These are phyloP conservation scores for Aureobasidium melanogenum DNA, from an alignment of 2,329 filamentous ascomycete genomes.

Conservation along the genomic window DNA sequence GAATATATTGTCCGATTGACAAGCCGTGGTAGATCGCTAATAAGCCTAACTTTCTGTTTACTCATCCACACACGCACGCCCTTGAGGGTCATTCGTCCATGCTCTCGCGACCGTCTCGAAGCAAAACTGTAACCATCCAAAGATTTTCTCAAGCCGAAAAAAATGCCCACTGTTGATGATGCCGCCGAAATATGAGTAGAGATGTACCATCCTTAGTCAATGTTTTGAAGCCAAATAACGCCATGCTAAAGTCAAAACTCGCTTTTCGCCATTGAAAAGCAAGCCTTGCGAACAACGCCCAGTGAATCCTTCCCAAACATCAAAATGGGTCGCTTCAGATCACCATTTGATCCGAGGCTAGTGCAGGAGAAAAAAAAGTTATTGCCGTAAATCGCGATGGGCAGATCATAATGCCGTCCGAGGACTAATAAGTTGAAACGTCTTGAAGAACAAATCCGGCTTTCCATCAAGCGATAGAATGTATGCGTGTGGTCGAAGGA, in stretches of 20 bases:
- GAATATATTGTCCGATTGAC: background rate
- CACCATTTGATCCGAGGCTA: background rate
- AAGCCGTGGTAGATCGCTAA: background rate
- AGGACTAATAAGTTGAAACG: constrained; percentile 4
- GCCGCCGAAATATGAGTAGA: constrained; percentile 5
- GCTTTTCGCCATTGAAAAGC: background rate
- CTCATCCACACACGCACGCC: background rate
- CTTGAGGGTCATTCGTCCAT: background rate
- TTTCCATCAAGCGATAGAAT: background rate
- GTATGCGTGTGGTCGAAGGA: background rate
- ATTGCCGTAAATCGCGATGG: constrained; percentile 1
- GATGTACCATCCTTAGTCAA: background rate
- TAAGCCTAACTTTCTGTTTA: background rate
- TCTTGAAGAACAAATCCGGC: background rate
- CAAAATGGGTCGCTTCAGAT: background rate
- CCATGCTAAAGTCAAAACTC: constrained; percentile 12
- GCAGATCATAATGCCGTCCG: constrained; percentile 1
- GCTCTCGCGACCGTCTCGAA: background rate
- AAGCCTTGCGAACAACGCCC: constrained; percentile 1
- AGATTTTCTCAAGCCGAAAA: constrained; percentile 3
- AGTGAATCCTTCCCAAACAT: constrained; percentile 5
- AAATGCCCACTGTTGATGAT: background rate
- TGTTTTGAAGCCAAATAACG: constrained; percentile 5
- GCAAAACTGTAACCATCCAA: background rate
- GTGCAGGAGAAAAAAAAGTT: background rate